A percentile compares a stretch with the other conserved stretches of the same genome.
These are phyloP conservation scores for barley (Hordeum vulgare) DNA, from an alignment of 176 grass and related monocot species.

Conservation along the genomic window MorexV3_pseudomolecules_assembly NC_058522.1:378736105-378736604, in stretches of 20 bases:
- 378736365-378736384: conserved; percentile 98
- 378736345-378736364: conserved; percentile 94
- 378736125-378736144: conserved; percentile 79
- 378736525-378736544: background rate
- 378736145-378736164: conserved; percentile 95
- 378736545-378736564: background rate
- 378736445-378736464: background rate
- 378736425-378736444: background rate
- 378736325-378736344: conserved; percentile 93
- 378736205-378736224: conserved; percentile 96
- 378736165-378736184: conserved; percentile 98
- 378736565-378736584: background rate
- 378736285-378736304: conserved; percentile 34
- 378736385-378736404: conserved; percentile 86
- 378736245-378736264: conserved; percentile 2
- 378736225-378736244: conserved; percentile 46
- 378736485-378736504: conserved; percentile 1
- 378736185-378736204: conserved; percentile 98
- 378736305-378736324: conserved; percentile 99
- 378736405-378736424: conserved; percentile 21
- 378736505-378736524: background rate
- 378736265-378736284: conserved; percentile 11
- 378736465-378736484: background rate
- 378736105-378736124: conserved; percentile 94
- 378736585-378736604: background rate